Evolutionary conservation across 345 rosid genomes (phyloP), one percentile per base, ranked within the genome.

Genomic region (Eutrema japonicum): DNA sequence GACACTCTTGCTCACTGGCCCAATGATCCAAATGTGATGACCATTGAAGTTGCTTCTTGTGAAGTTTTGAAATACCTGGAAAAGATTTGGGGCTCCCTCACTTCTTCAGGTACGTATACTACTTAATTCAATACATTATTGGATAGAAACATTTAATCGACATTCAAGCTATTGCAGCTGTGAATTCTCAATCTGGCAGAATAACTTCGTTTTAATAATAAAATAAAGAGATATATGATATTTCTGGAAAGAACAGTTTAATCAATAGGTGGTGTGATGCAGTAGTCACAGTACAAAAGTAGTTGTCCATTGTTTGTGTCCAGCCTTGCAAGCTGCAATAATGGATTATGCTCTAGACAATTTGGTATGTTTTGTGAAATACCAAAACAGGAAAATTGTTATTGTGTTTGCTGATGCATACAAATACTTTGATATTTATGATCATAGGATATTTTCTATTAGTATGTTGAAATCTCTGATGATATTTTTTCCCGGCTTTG

Each of bases 1-100:
- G 96, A 93, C 76, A 86, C 98, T 60, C 96, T 90, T 80, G 89
- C 96, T 84, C 96, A 93, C 77, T 93, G 96, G 98, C 96, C 98
- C 68, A 87, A 82, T 65, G 78, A 88, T 67, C 71, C 92, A 57
- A 83, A 88, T 63, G 78, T 93, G 83, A 73, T 90, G 88, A 85
- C 88, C 33, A 77, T 90, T 71, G 89, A 83, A 62, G 93, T 85
- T 77, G 92, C 98, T 62, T 83, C 86, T 72, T 85, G 87, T 83
- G 87, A 79, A 84, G 86, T 93, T 80, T 59, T 93, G 79, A 90
- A 86, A 74, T 90, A 87, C 82, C 79, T 93, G 65, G 98, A 87
- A 70, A 88, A 81, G 79, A 64, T 84, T 59, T 89, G 98, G 96
- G 85, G 78, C 50, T 85, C 96, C 71, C 93, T 93, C 57, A 83